Evolutionary conservation across 1,284 basidiomycete genomes (phyloP), one percentile per base, ranked within the genome.

Genomic region (Gomphus bonarii): DNA sequence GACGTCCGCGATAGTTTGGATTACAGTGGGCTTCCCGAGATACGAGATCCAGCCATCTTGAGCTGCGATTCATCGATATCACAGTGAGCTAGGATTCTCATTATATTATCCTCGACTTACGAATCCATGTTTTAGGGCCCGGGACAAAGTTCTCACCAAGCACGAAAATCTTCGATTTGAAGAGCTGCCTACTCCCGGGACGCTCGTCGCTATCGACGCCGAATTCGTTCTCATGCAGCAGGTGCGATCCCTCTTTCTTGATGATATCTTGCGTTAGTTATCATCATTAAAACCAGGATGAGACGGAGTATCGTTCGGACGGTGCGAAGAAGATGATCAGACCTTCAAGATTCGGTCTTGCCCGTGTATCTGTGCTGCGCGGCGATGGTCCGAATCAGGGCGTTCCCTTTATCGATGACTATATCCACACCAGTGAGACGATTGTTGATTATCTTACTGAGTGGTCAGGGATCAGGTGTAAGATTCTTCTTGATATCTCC

Each of bases 171-270:
- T 98, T 30, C 69, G 72, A 2, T 71, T 73, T 16, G 81, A 85
- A n/a, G 95, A 98, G 69, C 70, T 97, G 18, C 95, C 94, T 0
- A 79, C 70, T 57, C 84, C 85, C 10, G 95, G 94, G 2, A 95
- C 88, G 3, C 73, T 97, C 47, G 85, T 99, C 20, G 85, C 95
- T 1, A 98, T 99, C 61, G 97, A 99, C 67, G 93, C 97, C 1
- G 97, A 99, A 68, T 99, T 99, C 67, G 95, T 99, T 7, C 88
- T 88, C 16, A 87, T 99, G 76, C 93, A 98, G 68, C 88, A 93
- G 74, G 88, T 86, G 61, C 43, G 68, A 54, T 43, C 35, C 60
- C 38, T 36, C 28, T 40, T 38, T 20, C 33, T 6, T 48, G 28
- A 30, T 31, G 1, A 28, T 31, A 30, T 20, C 6, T 40, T 40